Evolutionary conservation across 2,329 filamentous ascomycete genomes (phyloP).

Genomic region (Nigrospora osmanthi): DNA sequence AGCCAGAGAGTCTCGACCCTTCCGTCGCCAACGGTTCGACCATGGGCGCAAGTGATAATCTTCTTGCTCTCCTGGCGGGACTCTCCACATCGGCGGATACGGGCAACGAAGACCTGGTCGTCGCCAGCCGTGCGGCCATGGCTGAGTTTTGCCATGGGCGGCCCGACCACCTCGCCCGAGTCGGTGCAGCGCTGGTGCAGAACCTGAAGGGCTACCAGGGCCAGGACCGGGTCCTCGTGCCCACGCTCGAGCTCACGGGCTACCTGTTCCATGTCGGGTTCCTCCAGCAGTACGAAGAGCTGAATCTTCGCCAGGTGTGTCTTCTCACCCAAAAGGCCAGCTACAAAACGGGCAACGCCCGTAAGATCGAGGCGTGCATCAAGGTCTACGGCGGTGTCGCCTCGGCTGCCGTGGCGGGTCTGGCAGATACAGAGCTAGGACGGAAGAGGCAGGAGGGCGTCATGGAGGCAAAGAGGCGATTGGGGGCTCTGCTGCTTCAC

Average conservation of each 20-base stretch:
- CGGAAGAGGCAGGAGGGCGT: constrained; percentile 33
- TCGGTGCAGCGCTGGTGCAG: constrained; percentile 42
- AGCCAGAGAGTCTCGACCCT: constrained; percentile 24
- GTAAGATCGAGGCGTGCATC: constrained; percentile 73
- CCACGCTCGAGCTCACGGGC: constrained; percentile 67
- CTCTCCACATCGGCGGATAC: constrained; percentile 67
- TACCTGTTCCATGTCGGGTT: constrained; percentile 64
- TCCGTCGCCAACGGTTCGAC: constrained; percentile 26
- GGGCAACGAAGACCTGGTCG: constrained; percentile 69
- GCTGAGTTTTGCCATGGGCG: constrained; percentile 41
- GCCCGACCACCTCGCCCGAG: constrained; percentile 28
- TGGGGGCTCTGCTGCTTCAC: constrained; percentile 68
- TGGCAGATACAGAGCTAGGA: constrained; percentile 8
- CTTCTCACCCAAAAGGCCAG: constrained; percentile 68
- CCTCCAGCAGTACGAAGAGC: constrained; percentile 29
- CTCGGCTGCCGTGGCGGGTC: constrained; percentile 7
- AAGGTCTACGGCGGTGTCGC: constrained; percentile 71
- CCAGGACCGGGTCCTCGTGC: constrained; percentile 65
- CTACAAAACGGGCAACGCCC: constrained; percentile 75
- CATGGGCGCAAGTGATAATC: constrained; percentile 29
- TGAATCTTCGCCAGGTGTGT: constrained; percentile 53
- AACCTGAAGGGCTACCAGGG: constrained; percentile 46
- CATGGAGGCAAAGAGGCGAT: constrained; percentile 53
- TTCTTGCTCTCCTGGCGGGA: constrained; percentile 53
- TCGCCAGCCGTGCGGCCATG: constrained; percentile 59